phyloP scores from a whole-genome alignment of 441 rosid genomes.

The Aleurites moluccanus region DNA sequence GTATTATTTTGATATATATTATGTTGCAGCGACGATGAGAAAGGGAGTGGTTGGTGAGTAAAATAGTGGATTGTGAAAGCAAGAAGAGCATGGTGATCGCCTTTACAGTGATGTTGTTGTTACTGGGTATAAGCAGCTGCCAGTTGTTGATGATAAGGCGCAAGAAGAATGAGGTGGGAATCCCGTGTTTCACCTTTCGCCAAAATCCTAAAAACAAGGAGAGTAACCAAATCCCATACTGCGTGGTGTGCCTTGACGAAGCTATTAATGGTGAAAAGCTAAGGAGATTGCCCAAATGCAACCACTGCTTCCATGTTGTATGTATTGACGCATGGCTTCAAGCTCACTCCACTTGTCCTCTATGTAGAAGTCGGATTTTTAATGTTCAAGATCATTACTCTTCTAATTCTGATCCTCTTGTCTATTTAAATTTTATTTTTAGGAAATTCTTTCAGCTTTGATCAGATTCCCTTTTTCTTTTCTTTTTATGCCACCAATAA shows the following conservation, averaged over 20 bases:
- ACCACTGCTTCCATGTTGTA: conserved; percentile 46
- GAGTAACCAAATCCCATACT: conserved; percentile 15
- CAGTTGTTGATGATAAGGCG: neutral
- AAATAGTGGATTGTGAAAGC: neutral
- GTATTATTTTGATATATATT: too few species aligned
- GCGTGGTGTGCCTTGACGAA: conserved; percentile 38
- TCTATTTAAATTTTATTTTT: conserved; percentile 12
- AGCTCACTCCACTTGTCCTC: conserved; percentile 37
- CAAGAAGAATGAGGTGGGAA: neutral
- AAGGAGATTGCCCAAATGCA: conserved; percentile 38
- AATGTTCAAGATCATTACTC: neutral
- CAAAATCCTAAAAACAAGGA: conserved; percentile 7
- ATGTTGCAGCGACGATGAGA: too few species aligned
- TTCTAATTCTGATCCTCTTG: neutral
- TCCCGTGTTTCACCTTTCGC: conserved; percentile 27
- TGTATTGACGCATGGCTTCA: conserved; percentile 47
- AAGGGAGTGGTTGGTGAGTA: too few species aligned
- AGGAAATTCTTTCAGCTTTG: conserved; percentile 9
- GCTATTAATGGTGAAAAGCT: conserved; percentile 31
- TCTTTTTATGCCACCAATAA: too few species aligned
- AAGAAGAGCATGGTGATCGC: neutral
- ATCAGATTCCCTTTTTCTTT: neutral
- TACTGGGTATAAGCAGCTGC: neutral
- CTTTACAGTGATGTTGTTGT: too few species aligned
- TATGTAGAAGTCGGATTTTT: conserved; percentile 31